Evolutionary conservation across 352 stramenopile species (phyloP), one percentile per base, ranked within the genome.

Genomic region (Globisporangium echinulatum): DNA sequence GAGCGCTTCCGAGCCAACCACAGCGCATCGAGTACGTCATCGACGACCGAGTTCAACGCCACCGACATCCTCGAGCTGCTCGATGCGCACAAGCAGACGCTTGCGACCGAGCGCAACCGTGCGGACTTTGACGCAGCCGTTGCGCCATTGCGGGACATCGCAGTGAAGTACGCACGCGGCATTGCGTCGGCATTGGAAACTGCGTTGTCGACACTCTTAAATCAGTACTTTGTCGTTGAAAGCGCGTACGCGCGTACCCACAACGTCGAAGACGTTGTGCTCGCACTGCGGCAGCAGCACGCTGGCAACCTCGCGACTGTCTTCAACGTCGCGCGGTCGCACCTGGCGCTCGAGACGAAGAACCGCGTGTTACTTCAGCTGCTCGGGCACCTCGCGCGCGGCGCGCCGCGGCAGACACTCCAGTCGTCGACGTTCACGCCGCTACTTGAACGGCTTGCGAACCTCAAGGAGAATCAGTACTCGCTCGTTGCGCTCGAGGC

Each of bases 401-500:
- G 68, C 38, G 52, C 67, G 42, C 70, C 74, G n/a, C 75, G 77
- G 55, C 72, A 81, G 68, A 76, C 79, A 40, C 69, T 84, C 60
- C 77, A 87, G 67, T 61, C 79, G 51, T 71, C 79, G 17, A 68
- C 77, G 11, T 92, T 96, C 57, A 69, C 92, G 66, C 73, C 87
- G 44, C 71, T 96, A 39, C 72, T 98, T 4, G 89, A 97, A 62
- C 72, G 84, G 19, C 72, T 98, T 14, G 80, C 87, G 7, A 90
- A 88, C 51, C 87, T 97, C 62, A 88, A 90, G 68, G 82, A 94
- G 63, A 92, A 91, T 53, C 69, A 88, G 64, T 98, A 98, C 78
- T 96, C 92, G 51, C 69, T 94, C 11, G 78, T 99, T 46, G 92
- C 97, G 9, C 79, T 99, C 56, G 82, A 97, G 67, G 97, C 96